Evolutionary conservation across 139 green algal species (phyloP).

Genomic region (Auxenochlorella protothecoides): DNA sequence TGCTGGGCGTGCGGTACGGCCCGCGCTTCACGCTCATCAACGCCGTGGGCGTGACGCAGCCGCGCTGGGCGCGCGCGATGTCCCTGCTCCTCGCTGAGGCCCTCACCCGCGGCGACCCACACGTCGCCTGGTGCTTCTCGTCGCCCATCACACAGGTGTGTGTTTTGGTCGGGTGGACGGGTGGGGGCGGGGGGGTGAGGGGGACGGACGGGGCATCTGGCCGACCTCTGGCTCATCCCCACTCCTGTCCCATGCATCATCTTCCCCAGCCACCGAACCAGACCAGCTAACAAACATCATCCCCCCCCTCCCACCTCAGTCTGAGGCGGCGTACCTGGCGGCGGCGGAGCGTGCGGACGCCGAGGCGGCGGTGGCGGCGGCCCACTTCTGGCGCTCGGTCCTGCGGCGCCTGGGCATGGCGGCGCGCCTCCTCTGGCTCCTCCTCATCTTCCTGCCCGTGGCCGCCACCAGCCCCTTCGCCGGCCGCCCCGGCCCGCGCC

Average conservation of each 20-base stretch:
- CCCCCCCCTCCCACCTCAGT: background rate
- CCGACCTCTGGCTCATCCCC: background rate
- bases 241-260: too few relatives aligned
- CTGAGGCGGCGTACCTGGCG: background rate
- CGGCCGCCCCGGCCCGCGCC: slow-evolving; percentile 4
- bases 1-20: slow-evolving; percentile 9
- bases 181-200: background rate
- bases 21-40: slow-evolving; percentile 21
- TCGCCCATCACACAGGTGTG: slow-evolving; percentile 15
- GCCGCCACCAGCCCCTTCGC: slow-evolving; percentile 31
- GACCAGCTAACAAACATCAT: background rate
- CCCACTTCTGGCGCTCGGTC: background rate
- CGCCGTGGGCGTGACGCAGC: slow-evolving; percentile 6
- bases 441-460: slow-evolving; percentile 49
- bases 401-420: background rate
- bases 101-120: slow-evolving; percentile 17
- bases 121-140: slow-evolving; percentile 26
- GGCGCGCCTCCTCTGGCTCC: slow-evolving; percentile 37
- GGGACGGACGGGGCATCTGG: background rate
- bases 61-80: slow-evolving; percentile 16
- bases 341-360: slow-evolving; percentile 8
- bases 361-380: background rate
- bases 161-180: background rate
- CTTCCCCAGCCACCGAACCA: too few relatives aligned
- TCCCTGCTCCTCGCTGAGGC: slow-evolving; percentile 18